A percentile compares a stretch with the other conserved stretches of the same genome.
These are phyloP conservation scores for Tricholoma saponaceum DNA, from an alignment of 768 basidiomycete genomes.

Conservation along the genomic window DNA sequence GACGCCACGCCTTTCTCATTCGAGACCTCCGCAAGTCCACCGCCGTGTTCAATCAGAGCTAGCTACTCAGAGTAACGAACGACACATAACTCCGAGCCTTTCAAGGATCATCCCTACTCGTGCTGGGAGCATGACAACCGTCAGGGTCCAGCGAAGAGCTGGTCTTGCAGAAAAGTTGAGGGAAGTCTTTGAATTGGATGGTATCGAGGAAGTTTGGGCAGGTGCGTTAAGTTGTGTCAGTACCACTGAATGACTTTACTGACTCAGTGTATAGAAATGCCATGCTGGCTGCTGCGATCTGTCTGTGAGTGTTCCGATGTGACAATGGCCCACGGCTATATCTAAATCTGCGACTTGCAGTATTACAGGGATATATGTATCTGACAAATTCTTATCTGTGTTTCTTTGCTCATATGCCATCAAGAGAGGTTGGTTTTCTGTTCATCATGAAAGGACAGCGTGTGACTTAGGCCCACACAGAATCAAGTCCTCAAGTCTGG, in stretches of 20 bases:
- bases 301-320: constrained; percentile 57
- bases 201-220: constrained; percentile 80
- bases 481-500: constrained; percentile 93
- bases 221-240: constrained; percentile 40
- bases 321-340: neutral
- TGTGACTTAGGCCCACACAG: constrained; percentile 33
- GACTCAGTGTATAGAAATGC: constrained; percentile 60
- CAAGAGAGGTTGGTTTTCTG: constrained; percentile 62
- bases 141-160: constrained; percentile 61
- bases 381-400: constrained; percentile 90
- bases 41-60: constrained; percentile 17
- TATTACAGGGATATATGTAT: constrained; percentile 97
- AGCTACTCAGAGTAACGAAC: neutral
- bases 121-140: constrained; percentile 67
- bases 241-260: constrained; percentile 2
- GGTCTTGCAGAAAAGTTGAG: constrained; percentile 84
- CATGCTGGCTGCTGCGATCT: constrained; percentile 89
- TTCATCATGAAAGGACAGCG: neutral
- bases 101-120: constrained; percentile 30
- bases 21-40: constrained; percentile 5
- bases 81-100: neutral
- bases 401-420: constrained; percentile 95
- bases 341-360: constrained; percentile 31
- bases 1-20: constrained; percentile 36
- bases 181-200: constrained; percentile 81